Conservation (phyloP, 768 basidiomycete species). For the Flagelloscypha sp. region DNA sequence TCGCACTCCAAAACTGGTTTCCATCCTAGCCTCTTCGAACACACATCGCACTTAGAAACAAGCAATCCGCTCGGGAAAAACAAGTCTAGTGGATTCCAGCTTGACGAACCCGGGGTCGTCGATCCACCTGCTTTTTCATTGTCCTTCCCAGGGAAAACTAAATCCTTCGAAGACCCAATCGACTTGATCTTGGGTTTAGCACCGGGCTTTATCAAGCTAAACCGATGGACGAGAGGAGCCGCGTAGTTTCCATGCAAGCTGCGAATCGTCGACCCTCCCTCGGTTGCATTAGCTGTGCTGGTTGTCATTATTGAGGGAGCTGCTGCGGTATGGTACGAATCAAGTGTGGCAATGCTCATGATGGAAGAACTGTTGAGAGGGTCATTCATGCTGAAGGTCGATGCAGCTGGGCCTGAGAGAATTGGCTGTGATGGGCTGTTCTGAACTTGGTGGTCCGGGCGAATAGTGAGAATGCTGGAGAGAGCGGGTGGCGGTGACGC, state of each 20-base stretch:
- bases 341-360: constrained; percentile 48
- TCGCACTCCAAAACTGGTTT: constrained; percentile 83
- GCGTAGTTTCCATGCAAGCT: constrained; percentile 32
- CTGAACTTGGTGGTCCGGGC: constrained; percentile 43
- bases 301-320: constrained; percentile 39
- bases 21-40: constrained; percentile 75
- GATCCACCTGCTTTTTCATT: constrained; percentile 17
- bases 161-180: too few relatives aligned
- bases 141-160: too few relatives aligned
- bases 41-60: constrained; percentile 75
- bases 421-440: too few relatives aligned
- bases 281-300: constrained; percentile 60
- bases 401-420: constrained; percentile 16
- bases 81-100: constrained; percentile 74
- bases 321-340: constrained; percentile 60
- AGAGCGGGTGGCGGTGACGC: constrained; percentile 41
- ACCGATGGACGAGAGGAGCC: constrained; percentile 65
- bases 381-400: constrained; percentile 21
- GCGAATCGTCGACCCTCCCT: constrained; percentile 65
- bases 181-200: constrained; percentile 41
- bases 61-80: constrained; percentile 69
- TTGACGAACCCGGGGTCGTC: constrained; percentile 21
- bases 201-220: constrained; percentile 80
- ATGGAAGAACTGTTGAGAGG: constrained; percentile 37
- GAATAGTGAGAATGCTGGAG: constrained; percentile 70